Conservation (phyloP, 148 eudicot species). For the Rheum nobile region DNA sequence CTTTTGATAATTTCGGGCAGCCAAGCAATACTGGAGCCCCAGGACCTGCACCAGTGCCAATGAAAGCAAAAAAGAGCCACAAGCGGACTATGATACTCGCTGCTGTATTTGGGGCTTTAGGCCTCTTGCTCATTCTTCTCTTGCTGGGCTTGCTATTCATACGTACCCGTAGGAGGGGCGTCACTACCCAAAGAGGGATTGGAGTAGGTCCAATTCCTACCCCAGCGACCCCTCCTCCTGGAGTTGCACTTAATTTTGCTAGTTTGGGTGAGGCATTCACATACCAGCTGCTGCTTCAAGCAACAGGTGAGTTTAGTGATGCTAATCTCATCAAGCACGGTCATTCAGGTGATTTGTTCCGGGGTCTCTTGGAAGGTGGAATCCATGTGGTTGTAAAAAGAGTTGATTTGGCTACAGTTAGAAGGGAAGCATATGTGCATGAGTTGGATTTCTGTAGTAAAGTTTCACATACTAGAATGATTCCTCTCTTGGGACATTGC, state of each 20-base stretch:
- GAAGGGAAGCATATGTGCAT: slow-evolving; percentile 46
- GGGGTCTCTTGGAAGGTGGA: slow-evolving; percentile 65
- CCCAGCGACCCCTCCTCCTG: slow-evolving; percentile 31
- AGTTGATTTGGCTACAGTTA: slow-evolving; percentile 40
- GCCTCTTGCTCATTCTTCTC: slow-evolving; percentile 40
- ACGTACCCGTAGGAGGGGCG: slow-evolving; percentile 36
- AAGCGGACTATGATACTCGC: slow-evolving; percentile 47
- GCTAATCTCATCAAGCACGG: slow-evolving; percentile 72
- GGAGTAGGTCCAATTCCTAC: slow-evolving; percentile 58
- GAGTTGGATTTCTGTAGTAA: slow-evolving; percentile 84
- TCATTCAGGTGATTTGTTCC: slow-evolving; percentile 81
- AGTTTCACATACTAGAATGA: slow-evolving; percentile 66
- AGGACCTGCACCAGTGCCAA: slow-evolving; percentile 19
- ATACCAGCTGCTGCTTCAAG: slow-evolving; percentile 62
- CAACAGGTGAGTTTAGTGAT: slow-evolving; percentile 56
- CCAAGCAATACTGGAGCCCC: slow-evolving; percentile 16
- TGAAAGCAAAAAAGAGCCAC: slow-evolving; percentile 20
- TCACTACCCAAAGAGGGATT: slow-evolving; percentile 32
- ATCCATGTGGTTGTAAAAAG: slow-evolving; percentile 57
- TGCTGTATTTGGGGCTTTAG: slow-evolving; percentile 56
- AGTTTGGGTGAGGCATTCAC: slow-evolving; percentile 64
- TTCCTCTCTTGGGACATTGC: slow-evolving; percentile 85
- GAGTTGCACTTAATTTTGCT: slow-evolving; percentile 34
- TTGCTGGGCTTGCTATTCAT: slow-evolving; percentile 29
- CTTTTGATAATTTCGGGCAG: slow-evolving; percentile 58